Evolutionary conservation across 495 filamentous ascomycete species (phyloP), one percentile per base, ranked within the genome.

Genomic region (Neurospora intermedia): DNA sequence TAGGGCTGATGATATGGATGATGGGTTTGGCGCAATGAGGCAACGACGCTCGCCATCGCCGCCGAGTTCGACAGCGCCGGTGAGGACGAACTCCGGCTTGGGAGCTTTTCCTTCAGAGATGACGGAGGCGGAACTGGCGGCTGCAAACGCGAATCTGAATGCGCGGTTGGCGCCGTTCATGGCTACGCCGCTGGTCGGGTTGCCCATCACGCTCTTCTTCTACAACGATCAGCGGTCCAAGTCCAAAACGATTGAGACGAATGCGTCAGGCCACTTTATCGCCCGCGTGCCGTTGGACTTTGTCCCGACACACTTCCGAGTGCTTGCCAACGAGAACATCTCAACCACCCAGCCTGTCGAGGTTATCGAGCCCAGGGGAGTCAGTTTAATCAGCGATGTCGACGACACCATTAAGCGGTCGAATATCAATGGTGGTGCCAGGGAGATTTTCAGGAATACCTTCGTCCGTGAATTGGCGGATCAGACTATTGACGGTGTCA

Each of bases 321-420:
- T 98, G 3, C 82, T 98, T 27, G 96, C 93, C 15, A 96, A 90
- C 20, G 94, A 97, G 80, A 87, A 90, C 45, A 85, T 99, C 6
- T 97, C 94, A 11, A 89, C 88, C 9, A 91, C 90, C 1, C 90
- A 93, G 74, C 87, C 90, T 16, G 86, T 98, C 43, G 84, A 88
- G 46, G 84, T 97, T 39, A 92, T 91, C 20, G 91, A 96, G 71
- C 87, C 92, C 0, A 84, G 80, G n/a, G 96, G 96, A 31, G 86
- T 99, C 75, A 98, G 94, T 78, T 72, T 99, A 71, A 98, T 99
- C 77, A 98, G 93, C 78, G 96, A 99, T 77, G 94, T 99, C 73
- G 96, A 99, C 78, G 96, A 99, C 81, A 99, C 96, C 0, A 91
- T 99, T 73, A 99, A 99, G 79, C 93, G 94, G 76, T 98, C 96